Base-by-base conservation (phyloP, 371 early-diverging fungal genomes). In the Lichtheimia ornata region DNA sequence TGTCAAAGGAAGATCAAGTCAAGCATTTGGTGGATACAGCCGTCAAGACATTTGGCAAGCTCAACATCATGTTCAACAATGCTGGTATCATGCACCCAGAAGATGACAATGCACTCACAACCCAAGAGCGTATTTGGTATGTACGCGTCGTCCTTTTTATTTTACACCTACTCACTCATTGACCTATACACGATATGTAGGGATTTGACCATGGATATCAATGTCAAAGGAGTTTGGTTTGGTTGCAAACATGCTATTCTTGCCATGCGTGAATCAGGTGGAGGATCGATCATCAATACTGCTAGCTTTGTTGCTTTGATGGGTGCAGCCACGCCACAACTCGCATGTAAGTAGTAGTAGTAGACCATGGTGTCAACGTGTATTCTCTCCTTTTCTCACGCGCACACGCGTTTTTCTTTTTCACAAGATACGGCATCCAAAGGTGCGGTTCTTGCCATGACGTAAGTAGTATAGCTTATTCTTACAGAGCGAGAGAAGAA, bases 221-320 rank as follows among this genome's bases (percentile, higher is more conserved):
- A 93, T 71, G 92, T 93, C 53, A 94, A 94, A 71, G 94, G 95
- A 35, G 95, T 94, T n/a, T 94, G 93, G 93, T 93, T 74, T 70
- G 95, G 95, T 20, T 91, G 91, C 76, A 91, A 91, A 66, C 82
- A 93, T 62, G 92, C 87, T 52, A 91, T 94, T 59, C 75, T 89
- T 55, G 91, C 91, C 54, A 83, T 94, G 84, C 84, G 91, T 40
- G 76, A 88, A 35, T 84, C 82, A 13, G 84, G 82, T 22, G 89
- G 89, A 14, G 93, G 93, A 4, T 85, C 85, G n/a, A 83, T 94
- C 69, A 93, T 94, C 79, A 94, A 94, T 73, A 93, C 91, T 2
- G 93, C 93, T 25, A 88, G 88, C 59, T 93, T 93, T 68, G 92
- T 94, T 11, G 93, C 91, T 13, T 63, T 89, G 14, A 75, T 92